Evolutionary conservation across 129 eudicot species (phyloP).

Genomic region (Oenanthe sinensis): DNA sequence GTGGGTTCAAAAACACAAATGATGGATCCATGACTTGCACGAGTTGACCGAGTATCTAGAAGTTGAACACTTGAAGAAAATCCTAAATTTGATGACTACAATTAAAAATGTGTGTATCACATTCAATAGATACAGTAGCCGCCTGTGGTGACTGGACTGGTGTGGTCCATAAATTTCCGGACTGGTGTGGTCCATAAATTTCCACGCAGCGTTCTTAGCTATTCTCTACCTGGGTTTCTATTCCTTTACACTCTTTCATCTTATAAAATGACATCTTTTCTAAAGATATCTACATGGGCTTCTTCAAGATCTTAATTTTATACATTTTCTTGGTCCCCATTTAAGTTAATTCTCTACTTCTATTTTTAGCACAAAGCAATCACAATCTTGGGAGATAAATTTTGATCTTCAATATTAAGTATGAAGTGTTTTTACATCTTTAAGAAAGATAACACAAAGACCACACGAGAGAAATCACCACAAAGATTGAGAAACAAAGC

Average conservation of each 20-base stretch:
- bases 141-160: not conserved
- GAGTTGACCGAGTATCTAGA: not conserved
- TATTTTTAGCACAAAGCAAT: not conserved
- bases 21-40: no score
- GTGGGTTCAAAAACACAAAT: not conserved
- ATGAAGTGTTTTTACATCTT: conserved; percentile 35
- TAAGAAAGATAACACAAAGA: conserved; percentile 12
- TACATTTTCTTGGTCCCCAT: not conserved
- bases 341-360: not conserved
- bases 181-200: not conserved
- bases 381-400: not conserved
- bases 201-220: not conserved
- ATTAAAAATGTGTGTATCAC: no score
- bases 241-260: not conserved
- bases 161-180: not conserved
- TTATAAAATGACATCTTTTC: not conserved
- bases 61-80: not conserved
- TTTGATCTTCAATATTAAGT: not conserved
- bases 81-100: not conserved
- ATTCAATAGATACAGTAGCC: not conserved
- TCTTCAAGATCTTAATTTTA: not conserved
- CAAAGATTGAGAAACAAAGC: conserved; percentile 24
- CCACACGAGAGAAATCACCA: conserved; percentile 18
- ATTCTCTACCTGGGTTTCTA: not conserved
- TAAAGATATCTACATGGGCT: not conserved